A percentile compares a stretch with the other conserved stretches of the same genome.
Conservation (phyloP, 495 filamentous ascomycete species). For the Aspergillus homomorphus region DNA sequence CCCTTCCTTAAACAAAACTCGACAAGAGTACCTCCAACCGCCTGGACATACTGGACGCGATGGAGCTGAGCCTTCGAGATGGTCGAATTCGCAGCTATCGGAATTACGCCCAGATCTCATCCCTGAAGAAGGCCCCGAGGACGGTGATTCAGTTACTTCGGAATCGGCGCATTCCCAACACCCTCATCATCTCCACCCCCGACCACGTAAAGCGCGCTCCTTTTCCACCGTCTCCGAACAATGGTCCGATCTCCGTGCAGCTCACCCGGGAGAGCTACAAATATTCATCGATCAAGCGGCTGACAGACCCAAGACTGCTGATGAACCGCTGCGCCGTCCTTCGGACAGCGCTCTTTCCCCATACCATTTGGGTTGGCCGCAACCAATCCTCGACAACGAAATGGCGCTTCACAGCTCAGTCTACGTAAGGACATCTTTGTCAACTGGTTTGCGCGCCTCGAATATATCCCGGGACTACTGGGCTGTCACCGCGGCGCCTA, state of each 20-base stretch:
- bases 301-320: slow-evolving; percentile 65
- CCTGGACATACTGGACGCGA: slow-evolving; percentile 17
- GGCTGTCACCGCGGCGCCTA: slow-evolving; percentile 20
- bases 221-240: slow-evolving; percentile 60
- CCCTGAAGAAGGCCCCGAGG: slow-evolving; percentile 26
- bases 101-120: slow-evolving; percentile 37
- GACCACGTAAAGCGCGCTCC: slow-evolving; percentile 53
- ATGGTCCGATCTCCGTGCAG: slow-evolving; percentile 31
- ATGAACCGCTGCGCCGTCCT: slow-evolving; percentile 53
- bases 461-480: slow-evolving; percentile 30
- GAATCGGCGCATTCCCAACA: slow-evolving; percentile 28
- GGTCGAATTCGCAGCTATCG: slow-evolving; percentile 49
- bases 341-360: slow-evolving; percentile 82
- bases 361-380: slow-evolving; percentile 79
- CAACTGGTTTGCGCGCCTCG: slow-evolving; percentile 54
- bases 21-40: slow-evolving; percentile 34
- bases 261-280: slow-evolving; percentile 62
- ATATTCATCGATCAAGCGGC: slow-evolving; percentile 80
- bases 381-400: slow-evolving; percentile 74
- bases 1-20: slow-evolving; percentile 29
- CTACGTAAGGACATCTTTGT: slow-evolving; percentile 51
- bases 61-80: slow-evolving; percentile 35
- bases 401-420: slow-evolving; percentile 76
- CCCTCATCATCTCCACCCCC: slow-evolving; percentile 20
- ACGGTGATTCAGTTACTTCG: slow-evolving; percentile 29